Conservation (phyloP, 139 green algal species). For the Trebouxia sp. region DNA sequence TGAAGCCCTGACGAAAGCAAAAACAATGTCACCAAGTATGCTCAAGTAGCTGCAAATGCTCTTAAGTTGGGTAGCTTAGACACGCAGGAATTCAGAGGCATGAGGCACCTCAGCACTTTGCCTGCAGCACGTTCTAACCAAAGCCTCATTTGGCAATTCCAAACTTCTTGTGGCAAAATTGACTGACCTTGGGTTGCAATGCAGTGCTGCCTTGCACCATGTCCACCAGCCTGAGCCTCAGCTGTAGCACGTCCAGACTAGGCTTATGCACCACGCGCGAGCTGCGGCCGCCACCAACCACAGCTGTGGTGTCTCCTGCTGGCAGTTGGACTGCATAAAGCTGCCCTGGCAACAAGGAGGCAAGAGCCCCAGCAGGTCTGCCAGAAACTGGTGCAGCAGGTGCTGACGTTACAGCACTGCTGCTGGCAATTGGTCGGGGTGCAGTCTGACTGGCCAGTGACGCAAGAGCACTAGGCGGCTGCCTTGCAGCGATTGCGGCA, state of each 20-base stretch:
- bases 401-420: no score
- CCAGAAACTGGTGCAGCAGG: background rate
- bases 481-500: background rate
- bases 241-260: background rate
- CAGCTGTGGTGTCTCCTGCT: background rate
- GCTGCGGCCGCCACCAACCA: background rate
- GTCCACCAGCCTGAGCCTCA: constrained; percentile 19
- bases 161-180: no score
- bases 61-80: no score
- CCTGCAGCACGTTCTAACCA: no score
- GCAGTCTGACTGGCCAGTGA: background rate
- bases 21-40: no score
- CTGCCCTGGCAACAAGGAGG: background rate
- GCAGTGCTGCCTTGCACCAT: constrained; percentile 2
- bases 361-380: background rate
- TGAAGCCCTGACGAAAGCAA: no score
- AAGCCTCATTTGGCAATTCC: background rate
- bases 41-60: no score
- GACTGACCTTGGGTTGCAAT: background rate
- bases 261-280: background rate
- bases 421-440: no score
- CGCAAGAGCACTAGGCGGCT: background rate
- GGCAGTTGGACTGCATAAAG: background rate
- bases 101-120: no score
- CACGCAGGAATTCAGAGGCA: no score